phyloP scores from a whole-genome alignment of 768 basidiomycete species.

The Kwoniella bestiolae region DNA sequence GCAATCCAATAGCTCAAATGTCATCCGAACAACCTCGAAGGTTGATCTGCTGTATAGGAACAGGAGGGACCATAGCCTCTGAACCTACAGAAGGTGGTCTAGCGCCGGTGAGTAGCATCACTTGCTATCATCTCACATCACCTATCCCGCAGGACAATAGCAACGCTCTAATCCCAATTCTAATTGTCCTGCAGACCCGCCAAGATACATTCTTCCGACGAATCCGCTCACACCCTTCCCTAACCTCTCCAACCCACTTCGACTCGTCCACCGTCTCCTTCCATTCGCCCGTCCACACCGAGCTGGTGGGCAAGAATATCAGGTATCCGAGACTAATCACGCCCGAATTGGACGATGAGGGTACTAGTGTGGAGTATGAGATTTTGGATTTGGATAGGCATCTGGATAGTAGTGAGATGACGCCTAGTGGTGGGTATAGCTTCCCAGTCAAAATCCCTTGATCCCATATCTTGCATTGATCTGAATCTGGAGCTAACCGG shows the following conservation, averaged over 20 bases:
- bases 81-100: constrained; percentile 43
- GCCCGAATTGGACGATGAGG: constrained; percentile 40
- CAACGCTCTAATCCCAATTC: neutral
- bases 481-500: neutral
- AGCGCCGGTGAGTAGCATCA: constrained; percentile 42
- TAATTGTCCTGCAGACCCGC: constrained; percentile 30
- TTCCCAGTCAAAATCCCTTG: no score
- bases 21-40: neutral
- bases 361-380: constrained; percentile 41
- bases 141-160: neutral
- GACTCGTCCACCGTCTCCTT: constrained; percentile 20
- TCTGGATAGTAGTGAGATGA: constrained; percentile 53
- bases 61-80: constrained; percentile 52
- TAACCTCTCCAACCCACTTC: constrained; percentile 18
- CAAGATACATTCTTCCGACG: constrained; percentile 46
- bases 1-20: no score
- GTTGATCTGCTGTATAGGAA: constrained; percentile 36
- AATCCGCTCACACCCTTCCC: constrained; percentile 46
- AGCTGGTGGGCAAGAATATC: constrained; percentile 33
- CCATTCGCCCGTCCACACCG: constrained; percentile 31
- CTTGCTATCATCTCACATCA: no score
- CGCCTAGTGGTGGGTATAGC: constrained; percentile 39
- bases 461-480: no score
- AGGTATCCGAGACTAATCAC: constrained; percentile 41
- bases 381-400: constrained; percentile 50